Conservation (phyloP, 1,284 basidiomycete species). For the Phenoliferia sp. region DNA sequence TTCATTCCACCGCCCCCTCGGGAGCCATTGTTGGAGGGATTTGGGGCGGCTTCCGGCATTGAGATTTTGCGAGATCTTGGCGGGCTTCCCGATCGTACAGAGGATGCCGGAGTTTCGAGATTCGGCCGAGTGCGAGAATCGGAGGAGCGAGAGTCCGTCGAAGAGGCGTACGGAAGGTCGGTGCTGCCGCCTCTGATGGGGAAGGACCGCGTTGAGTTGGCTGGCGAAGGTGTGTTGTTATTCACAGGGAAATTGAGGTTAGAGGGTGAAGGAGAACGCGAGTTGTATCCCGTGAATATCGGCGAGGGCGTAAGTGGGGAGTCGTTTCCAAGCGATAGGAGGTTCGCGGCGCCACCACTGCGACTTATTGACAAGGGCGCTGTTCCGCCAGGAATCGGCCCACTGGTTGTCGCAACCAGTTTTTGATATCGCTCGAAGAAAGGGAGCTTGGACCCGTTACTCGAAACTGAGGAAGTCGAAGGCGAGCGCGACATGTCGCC, state of each 20-base stretch:
- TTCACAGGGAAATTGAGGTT: background rate
- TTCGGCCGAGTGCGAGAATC: background rate
- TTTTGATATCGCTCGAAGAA: slow-evolving; percentile 32
- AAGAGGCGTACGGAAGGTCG: background rate
- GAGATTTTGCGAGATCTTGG: slow-evolving; percentile 5
- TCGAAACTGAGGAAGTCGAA: slow-evolving; percentile 3
- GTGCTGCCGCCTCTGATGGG: background rate
- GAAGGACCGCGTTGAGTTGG: background rate
- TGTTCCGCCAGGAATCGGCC: background rate
- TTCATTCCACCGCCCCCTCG: slow-evolving; percentile 6
- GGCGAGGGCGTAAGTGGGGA: background rate
- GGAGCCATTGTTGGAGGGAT: slow-evolving; percentile 2
- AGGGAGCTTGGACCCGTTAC: slow-evolving; percentile 11
- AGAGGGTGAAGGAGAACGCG: background rate
- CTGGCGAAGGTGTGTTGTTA: background rate
- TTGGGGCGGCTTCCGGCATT: background rate
- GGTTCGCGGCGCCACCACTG: background rate
- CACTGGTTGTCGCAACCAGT: background rate
- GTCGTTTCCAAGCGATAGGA: background rate
- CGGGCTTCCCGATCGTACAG: background rate
- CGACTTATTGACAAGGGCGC: too few relatives aligned
- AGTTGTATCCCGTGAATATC: background rate
- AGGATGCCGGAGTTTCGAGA: slow-evolving; percentile 1
- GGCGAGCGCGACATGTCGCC: slow-evolving; percentile 12
- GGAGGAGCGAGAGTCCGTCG: slow-evolving; percentile 1